Base-by-base conservation (phyloP, 1,284 basidiomycete genomes). In the Ceratobasidium sp. region DNA sequence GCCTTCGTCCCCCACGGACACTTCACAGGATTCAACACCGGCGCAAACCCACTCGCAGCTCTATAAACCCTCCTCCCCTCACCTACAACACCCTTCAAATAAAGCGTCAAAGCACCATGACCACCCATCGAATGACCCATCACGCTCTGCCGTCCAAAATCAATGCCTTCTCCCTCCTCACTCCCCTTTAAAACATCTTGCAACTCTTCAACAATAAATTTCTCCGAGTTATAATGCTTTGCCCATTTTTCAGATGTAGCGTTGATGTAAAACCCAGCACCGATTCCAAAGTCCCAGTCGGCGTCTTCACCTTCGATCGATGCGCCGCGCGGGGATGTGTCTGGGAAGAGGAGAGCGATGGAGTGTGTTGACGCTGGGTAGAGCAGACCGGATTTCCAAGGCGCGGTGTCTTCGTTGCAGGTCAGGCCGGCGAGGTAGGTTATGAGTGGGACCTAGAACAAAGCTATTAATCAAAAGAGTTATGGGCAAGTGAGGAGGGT, bases 381-480 rank as follows among this genome's bases (percentile, higher is more conserved):
- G 66, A 97, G 86, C 85, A 98, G 95, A 12, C 90, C 90, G 38
- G 94, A 96, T 84, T 98, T 98, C 85, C 96, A 95, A 0, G 96
- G 91, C 93, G 92, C 97, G 78, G 95, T 99, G 84, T 99, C 97
- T 84, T 99, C 98, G 17, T 92, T 99, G 86, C 98, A 99, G 0
- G 95, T 96, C 77, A 99, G 85, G 2, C 97, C 97, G 2, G 97
- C 92, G 64, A 99, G 92, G 85, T 96, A 99, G 81, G 95, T 90
- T 9, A 99, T 87, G 2, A 97, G 87, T 0, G 97, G 96, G 0
- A 93, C 94, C 80, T 93, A 42, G 38, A 15, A n/a, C n/a, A n/a
- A n/a, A n/a, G n/a, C n/a, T n/a, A n/a, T n/a, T n/a, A n/a, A n/a
- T n/a, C n/a, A n/a, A n/a, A n/a, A n/a, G n/a, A n/a, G n/a, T n/a